Base-by-base conservation (phyloP, 148 eudicot genomes). In the Cornus controversa region DNA sequence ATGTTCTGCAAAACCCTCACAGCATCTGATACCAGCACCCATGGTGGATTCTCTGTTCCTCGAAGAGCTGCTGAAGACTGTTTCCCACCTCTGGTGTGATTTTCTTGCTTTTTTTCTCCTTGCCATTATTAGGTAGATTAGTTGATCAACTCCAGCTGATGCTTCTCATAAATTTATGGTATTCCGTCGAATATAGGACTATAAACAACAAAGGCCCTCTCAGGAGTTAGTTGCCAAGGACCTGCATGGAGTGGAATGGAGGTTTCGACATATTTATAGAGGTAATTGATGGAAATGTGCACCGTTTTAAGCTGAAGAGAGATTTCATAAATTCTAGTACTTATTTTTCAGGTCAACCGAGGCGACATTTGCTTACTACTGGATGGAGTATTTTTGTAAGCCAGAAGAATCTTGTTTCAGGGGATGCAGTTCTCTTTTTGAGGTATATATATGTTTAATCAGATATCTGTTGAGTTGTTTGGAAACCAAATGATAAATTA, bases 11-110 rank as follows among this genome's bases (percentile, higher is more conserved):
- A 94, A 81, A 94, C 98, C 37, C 88, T 93, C 31, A 93, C 93
- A 24, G 93, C 97, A 71, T 92, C 94, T 45, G 97, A 92, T 77
- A 92, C 98, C 10, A 92, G 97, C 80, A 92, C 94, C n/a, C 98
- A 94, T 82, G 98, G 98, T 78, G 98, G 98, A 76, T 94, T 94
- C 86, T 94, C 97, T 25, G 97, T 94, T 75, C 98, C 98, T 77
- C 93, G 98, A 11, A 89, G 97, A 76, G 98, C 97, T 71, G 97
- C 95, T 15, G 98, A 94, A 86, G 98, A 94, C 81, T 94, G 98
- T 79, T 94, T 94, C 82, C 91, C 94, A 24, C 92, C 89, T 81
- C 83, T 94, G 97, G 98, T 94, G 70, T 45, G 79, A 70, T 11
- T 62, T 70, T 69, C 27, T 47, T 75, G n/a, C 36, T 70, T 42